Evolutionary conservation across 2,329 filamentous ascomycete genomes (phyloP), one percentile per base, ranked within the genome.

Genomic region (Sarocladium oryzae): DNA sequence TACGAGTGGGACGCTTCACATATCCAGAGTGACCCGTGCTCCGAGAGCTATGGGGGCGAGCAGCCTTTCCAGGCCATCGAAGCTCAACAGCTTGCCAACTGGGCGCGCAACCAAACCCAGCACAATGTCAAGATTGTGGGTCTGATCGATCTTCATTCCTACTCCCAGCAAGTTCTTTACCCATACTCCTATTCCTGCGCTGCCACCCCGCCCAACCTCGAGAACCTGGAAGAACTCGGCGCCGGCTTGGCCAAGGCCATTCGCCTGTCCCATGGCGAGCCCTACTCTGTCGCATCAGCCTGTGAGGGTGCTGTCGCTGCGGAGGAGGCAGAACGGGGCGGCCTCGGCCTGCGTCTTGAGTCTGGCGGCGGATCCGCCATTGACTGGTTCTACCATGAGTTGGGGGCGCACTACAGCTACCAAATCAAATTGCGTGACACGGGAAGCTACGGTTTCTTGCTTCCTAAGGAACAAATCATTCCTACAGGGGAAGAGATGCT

Each of bases 371-470:
- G 92, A 2, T 91, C 88, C 46, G 89, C 88, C 1, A 82, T 97
- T 37, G 93, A 97, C 68, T 97, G 88, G 83, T 96, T 99, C 68
- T 96, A 95, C 65, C 88, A 95, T 59, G 86, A 95, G 60, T 69
- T 97, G 55, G 74, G 78, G 43, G 88, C 92, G 16, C 84, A 82
- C 56, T 95, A 89, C 65, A 88, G 89, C 53, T 97, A 95, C 66
- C 93, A 97, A 73, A 86, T 93, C 69, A 97, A 97, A 71, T 74
- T 99, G 24, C 78, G 93, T 46, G 93, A 99, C 65, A 93, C 88
- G 0, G 93, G 93, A 9, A 93, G 84, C 64, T 97, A 97, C 65
- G 93, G 93, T 0, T 99, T 97, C 65, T 72, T 99, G 45, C 73
- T 97, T 3, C 93, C 93, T 0, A 85, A 81, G 52, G 86, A 93